phyloP scores from a whole-genome alignment of 257 asterid species.

The Gentiana macrophylla region DNA sequence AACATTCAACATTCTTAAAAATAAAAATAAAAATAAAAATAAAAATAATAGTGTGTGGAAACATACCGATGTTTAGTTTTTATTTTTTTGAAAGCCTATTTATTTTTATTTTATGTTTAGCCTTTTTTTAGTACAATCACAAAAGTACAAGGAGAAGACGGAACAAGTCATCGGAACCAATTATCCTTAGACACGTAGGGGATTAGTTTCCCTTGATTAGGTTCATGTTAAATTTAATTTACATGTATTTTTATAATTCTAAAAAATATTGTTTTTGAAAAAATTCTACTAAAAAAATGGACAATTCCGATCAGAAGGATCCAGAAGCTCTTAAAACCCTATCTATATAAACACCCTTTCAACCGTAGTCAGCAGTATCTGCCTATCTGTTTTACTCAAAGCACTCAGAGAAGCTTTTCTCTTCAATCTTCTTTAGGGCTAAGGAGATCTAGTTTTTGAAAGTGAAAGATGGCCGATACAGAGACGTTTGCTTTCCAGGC shows the following conservation, averaged over 20 bases:
- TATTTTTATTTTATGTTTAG: background rate
- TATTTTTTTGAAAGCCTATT: background rate
- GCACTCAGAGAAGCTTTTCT: too few species aligned
- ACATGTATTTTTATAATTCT: background rate
- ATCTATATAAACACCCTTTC: conserved; percentile 5
- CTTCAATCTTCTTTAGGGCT: background rate
- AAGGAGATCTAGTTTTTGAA: background rate
- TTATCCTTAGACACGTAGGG: too few species aligned
- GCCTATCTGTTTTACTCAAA: background rate
- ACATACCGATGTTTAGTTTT: background rate
- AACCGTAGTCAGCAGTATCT: background rate
- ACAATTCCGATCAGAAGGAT: conserved; percentile 27
- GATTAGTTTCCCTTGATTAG: background rate
- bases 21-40: too few species aligned
- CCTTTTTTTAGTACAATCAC: background rate
- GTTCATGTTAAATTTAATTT: too few species aligned
- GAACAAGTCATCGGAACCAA: too few species aligned
- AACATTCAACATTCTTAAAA: too few species aligned
- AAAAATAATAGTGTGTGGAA: too few species aligned
- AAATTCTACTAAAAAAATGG: background rate
- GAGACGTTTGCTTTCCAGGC: conserved; percentile 62
- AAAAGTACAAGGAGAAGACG: too few species aligned
- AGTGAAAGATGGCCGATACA: conserved; percentile 19
- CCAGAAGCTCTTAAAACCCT: conserved; percentile 43
- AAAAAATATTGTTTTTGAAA: background rate